Base-by-base conservation (phyloP, 2,329 filamentous ascomycete species). In the Trichothecium roseum region DNA sequence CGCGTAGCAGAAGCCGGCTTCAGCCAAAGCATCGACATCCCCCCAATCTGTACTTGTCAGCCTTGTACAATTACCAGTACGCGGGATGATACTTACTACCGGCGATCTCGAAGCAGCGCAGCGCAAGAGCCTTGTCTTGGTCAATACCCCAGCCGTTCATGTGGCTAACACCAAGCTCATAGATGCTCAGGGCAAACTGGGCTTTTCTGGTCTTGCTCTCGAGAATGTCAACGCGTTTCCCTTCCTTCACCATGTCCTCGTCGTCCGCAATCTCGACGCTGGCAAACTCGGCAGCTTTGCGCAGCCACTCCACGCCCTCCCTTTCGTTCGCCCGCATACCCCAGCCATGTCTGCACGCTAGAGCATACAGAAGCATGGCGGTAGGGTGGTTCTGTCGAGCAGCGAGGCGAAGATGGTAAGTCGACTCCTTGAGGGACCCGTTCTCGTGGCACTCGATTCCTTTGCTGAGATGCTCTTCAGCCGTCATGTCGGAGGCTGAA, bases 71-170 rank as follows among this genome's bases (percentile, higher is more conserved):
- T 18, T 30, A 10, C 9, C 12, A 28, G 5, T 17, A 17, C 22
- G 10, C 12, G 27, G 22, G 2, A n/a, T 16, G 31, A 20, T 9
- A 69, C 76, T 66, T 63, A 80, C 76, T 82, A 35, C 85, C 89
- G 29, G 91, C 91, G 47, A 96, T 94, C 57, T 98, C 91, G 54
- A 95, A 98, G 55, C 91, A 98, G 36, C 87, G 74, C 49, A 98
- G 60, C 1, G 87, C 91, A 40, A 96, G 70, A 5, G 74, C 63
- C 55, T 91, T 94, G 54, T 98, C 91, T 58, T 94, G 87, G 47
- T 89, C 78, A 28, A 94, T 93, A 13, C 91, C 91, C 91, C 91
- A 98, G 5, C 91, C 91, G 49, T 98, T 95, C 77, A 95, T 87
- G 54, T 96, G 89, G 53, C 86, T 94, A 18, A 95, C 87, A 4